Percentiles rank a stretch among this genome's conserved stretches.
Conservation (phyloP, 2,329 filamentous ascomycete species). For the Hymenoscyphus linearis region DNA sequence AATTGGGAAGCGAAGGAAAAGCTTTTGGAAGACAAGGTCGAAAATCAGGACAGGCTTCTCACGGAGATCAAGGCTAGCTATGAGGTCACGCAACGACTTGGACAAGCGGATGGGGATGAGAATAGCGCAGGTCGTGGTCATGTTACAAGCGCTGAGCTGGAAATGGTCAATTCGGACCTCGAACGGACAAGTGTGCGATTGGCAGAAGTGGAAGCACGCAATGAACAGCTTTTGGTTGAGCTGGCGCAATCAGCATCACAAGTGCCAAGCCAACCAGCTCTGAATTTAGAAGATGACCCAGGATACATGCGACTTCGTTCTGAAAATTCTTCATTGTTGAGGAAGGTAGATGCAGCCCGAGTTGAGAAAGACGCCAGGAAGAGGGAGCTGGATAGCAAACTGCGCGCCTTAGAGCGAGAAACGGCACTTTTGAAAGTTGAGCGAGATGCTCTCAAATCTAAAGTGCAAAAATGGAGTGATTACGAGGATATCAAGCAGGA, state of each 20-base stretch:
- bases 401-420: constrained; percentile 77
- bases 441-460: constrained; percentile 70
- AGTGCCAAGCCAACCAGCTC: constrained; percentile 52
- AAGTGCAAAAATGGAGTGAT: constrained; percentile 84
- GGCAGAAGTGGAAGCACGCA: constrained; percentile 87
- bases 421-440: constrained; percentile 70
- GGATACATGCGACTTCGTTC: constrained; percentile 81
- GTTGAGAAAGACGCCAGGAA: constrained; percentile 80
- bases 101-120: constrained; percentile 61
- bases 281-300: constrained; percentile 80
- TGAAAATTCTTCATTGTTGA: constrained; percentile 86
- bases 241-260: constrained; percentile 83
- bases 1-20: constrained; percentile 97
- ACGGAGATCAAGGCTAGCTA: constrained; percentile 97
- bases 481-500: constrained; percentile 97
- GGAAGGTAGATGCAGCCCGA: constrained; percentile 77
- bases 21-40: constrained; percentile 84
- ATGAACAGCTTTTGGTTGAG: constrained; percentile 87
- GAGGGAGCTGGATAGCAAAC: constrained; percentile 67
- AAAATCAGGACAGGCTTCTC: constrained; percentile 85
- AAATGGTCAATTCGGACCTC: constrained; percentile 86
- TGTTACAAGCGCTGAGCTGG: constrained; percentile 82
- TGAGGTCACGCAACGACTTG: constrained; percentile 88
- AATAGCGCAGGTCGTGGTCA: constrained; percentile 51
- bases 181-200: constrained; percentile 83